These are phyloP conservation scores for Allomyces macrogynus DNA, from an alignment of 192 early-diverging fungal species.

Conservation along the genomic window DNA sequence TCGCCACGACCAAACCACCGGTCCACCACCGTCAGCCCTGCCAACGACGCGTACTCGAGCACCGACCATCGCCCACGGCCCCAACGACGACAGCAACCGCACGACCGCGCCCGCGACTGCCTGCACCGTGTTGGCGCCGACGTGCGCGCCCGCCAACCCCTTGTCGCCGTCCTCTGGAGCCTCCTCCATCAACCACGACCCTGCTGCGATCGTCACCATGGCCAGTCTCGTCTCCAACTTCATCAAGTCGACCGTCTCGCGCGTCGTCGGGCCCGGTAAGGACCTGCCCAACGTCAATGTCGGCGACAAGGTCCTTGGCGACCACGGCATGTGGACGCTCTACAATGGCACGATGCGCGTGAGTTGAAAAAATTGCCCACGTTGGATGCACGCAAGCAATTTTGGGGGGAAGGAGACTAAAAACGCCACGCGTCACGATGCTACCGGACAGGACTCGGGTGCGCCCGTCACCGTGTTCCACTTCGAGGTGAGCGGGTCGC, in stretches of 20 bases:
- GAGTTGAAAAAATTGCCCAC: slow-evolving; percentile 1
- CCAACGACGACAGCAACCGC: no score
- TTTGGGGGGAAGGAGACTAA: background rate
- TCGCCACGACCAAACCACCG: no score
- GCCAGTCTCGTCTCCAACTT: background rate
- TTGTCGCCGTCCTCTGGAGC: no score
- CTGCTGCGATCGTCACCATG: background rate
- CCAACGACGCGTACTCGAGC: no score
- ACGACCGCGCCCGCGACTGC: no score
- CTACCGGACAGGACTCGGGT: slow-evolving; percentile 31
- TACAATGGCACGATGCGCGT: slow-evolving; percentile 40
- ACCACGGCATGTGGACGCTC: slow-evolving; percentile 10
- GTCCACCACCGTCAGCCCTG: no score
- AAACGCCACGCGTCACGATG: background rate
- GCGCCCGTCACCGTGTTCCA: slow-evolving; percentile 59
- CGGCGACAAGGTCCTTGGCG: background rate
- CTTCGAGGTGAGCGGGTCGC: slow-evolving; percentile 40
- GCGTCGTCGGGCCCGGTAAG: background rate
- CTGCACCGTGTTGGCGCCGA: no score
- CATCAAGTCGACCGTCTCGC: background rate
- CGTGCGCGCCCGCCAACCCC: no score
- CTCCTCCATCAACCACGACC: no score
- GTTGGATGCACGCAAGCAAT: background rate
- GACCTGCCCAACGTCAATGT: background rate
- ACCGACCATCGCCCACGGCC: no score